Evolutionary conservation across 139 green algal species (phyloP).

Genomic region (Coccomyxa sp.): DNA sequence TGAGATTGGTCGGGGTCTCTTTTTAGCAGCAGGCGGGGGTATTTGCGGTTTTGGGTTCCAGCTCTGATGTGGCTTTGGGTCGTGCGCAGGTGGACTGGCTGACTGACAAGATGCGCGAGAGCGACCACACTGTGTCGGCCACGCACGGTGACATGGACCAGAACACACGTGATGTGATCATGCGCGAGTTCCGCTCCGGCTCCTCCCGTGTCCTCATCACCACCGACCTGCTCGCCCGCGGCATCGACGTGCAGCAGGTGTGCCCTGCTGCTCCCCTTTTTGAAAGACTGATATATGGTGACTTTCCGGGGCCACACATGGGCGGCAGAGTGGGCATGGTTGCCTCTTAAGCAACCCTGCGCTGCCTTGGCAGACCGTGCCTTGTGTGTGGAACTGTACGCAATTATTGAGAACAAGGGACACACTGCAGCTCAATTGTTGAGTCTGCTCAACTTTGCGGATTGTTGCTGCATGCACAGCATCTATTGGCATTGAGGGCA

Average conservation of each 20-base stretch:
- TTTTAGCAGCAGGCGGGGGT: too few relatives aligned
- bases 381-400: not conserved
- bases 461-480: too few relatives aligned
- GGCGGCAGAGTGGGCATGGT: not conserved
- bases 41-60: too few relatives aligned
- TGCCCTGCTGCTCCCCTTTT: not conserved
- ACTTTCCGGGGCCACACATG: not conserved
- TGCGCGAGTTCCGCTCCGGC: slow-evolving; percentile 99
- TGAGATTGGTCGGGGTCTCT: too few relatives aligned
- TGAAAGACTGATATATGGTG: not conserved
- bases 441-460: too few relatives aligned
- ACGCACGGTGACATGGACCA: slow-evolving; percentile 99
- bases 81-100: slow-evolving; percentile 93
- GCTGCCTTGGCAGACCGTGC: not conserved
- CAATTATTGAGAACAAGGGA: not conserved
- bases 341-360: not conserved
- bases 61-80: too few relatives aligned
- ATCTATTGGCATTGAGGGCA: too few relatives aligned
- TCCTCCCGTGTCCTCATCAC: slow-evolving; percentile 99
- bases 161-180: slow-evolving; percentile 99
- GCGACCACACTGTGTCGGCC: slow-evolving; percentile 98
- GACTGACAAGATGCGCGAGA: slow-evolving; percentile 98
- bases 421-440: not conserved
- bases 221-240: slow-evolving; percentile 98
- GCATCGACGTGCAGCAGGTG: slow-evolving; percentile 99